A percentile compares a stretch with the other conserved stretches of the same genome.
Evolutionary conservation across 129 eudicot genomes (phyloP).

Genomic region (Lactuca saligna): DNA sequence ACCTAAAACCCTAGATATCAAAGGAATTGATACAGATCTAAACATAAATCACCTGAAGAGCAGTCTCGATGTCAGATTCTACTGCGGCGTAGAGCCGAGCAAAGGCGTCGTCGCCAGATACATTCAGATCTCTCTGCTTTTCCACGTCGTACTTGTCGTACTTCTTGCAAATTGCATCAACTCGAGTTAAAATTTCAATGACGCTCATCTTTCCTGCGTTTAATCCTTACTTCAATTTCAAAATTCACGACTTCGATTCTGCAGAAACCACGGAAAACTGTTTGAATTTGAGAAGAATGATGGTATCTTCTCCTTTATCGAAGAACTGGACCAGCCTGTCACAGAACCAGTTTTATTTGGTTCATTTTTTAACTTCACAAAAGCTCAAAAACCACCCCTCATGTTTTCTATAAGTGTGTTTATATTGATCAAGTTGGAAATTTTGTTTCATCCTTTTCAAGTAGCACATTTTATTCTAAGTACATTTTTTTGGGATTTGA

Average conservation of each 20-base stretch:
- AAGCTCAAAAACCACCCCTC: conserved; percentile 15
- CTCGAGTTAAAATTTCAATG: conserved; percentile 83
- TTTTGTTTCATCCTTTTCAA: neutral
- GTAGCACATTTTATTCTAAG: too few species aligned
- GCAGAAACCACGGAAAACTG: conserved; percentile 15
- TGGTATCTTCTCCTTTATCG: neutral
- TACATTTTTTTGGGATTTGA: too few species aligned
- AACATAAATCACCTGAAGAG: conserved; percentile 58
- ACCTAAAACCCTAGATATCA: conserved; percentile 35
- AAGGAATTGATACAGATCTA: conserved; percentile 16
- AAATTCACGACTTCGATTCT: neutral
- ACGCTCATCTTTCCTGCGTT: conserved; percentile 59
- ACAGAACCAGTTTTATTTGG: neutral
- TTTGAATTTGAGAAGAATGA: conserved; percentile 27
- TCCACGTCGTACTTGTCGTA: conserved; percentile 93
- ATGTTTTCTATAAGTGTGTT: neutral
- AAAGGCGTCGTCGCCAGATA: conserved; percentile 90
- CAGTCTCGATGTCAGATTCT: conserved; percentile 81
- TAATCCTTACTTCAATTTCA: conserved; percentile 4
- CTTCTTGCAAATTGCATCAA: conserved; percentile 90
- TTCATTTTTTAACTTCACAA: neutral
- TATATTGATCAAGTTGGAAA: neutral
- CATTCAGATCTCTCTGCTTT: conserved; percentile 67
- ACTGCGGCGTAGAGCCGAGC: conserved; percentile 83
- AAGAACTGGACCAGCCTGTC: conserved; percentile 38